These are phyloP conservation scores for Fraxinus anomala DNA, from an alignment of 257 asterid species.

Conservation along the genomic window DNA sequence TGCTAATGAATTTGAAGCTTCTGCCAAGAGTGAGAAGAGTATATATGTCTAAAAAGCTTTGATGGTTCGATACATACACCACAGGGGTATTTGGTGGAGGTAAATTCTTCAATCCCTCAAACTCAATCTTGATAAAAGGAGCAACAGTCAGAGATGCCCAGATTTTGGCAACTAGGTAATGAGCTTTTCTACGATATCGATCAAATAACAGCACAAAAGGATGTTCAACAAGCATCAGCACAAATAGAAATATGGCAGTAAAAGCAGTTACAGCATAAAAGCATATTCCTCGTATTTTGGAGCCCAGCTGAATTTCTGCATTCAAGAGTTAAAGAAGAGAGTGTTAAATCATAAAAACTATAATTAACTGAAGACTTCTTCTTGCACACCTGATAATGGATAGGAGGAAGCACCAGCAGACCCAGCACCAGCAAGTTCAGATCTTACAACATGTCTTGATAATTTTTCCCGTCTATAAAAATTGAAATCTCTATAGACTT, in stretches of 20 bases:
- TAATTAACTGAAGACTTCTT: conserved; percentile 5
- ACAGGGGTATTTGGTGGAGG: conserved; percentile 76
- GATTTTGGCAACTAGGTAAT: conserved; percentile 64
- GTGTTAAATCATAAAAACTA: conserved; percentile 6
- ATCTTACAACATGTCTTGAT: conserved; percentile 55
- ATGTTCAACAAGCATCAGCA: conserved; percentile 77
- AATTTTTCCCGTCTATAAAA: conserved; percentile 32
- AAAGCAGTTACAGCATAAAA: conserved; percentile 67
- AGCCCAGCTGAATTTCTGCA: conserved; percentile 57
- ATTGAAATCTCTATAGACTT: conserved; percentile 28
- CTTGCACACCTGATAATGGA: conserved; percentile 64
- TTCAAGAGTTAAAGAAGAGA: conserved; percentile 28
- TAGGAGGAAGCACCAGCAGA: conserved; percentile 56
- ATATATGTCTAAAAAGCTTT: conserved; percentile 90
- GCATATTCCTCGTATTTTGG: conserved; percentile 77
- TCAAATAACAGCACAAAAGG: conserved; percentile 84
- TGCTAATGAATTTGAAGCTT: conserved; percentile 95
- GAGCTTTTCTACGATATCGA: conserved; percentile 75
- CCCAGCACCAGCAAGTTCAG: conserved; percentile 74
- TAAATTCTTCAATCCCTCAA: conserved; percentile 82
- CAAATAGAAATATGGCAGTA: conserved; percentile 66
- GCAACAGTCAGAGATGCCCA: conserved; percentile 77
- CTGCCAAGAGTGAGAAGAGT: conserved; percentile 87
- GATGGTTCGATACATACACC: conserved; percentile 94
- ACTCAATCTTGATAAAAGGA: conserved; percentile 73